phyloP scores from a whole-genome alignment of 2,329 filamentous ascomycete genomes.

The Epichloe hybrida region DNA sequence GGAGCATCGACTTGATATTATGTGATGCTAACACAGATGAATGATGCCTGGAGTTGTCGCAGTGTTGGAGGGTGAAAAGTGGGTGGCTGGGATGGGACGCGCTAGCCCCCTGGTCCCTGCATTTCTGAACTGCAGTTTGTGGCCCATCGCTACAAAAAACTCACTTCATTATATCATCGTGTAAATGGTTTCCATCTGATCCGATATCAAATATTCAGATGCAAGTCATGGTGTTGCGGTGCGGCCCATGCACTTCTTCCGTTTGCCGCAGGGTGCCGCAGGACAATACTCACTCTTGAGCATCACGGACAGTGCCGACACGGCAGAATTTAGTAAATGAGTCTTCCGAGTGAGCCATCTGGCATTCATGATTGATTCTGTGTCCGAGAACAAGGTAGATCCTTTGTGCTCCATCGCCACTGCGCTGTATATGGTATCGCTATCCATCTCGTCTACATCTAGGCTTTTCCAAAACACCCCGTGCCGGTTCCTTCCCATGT shows the following conservation, averaged over 20 bases:
- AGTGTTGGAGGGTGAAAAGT: neutral
- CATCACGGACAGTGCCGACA: too few relatives aligned
- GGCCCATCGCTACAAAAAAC: too few relatives aligned
- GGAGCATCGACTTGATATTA: neutral
- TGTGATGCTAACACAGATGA: neutral
- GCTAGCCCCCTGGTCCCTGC: neutral
- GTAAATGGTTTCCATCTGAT: too few relatives aligned
- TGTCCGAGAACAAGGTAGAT: too few relatives aligned
- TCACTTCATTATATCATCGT: too few relatives aligned
- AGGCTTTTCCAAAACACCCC: neutral
- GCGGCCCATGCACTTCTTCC: neutral
- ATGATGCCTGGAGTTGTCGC: neutral
- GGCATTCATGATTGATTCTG: too few relatives aligned
- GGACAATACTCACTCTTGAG: too few relatives aligned
- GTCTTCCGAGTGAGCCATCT: too few relatives aligned
- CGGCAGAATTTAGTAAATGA: too few relatives aligned
- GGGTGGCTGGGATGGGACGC: neutral
- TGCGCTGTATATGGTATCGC: constrained; percentile 1
- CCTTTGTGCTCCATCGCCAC: neutral
- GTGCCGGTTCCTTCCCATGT: neutral
- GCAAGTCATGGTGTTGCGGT: neutral
- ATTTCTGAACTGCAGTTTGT: too few relatives aligned
- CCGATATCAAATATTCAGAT: too few relatives aligned
- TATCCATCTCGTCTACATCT: neutral
- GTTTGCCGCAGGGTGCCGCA: too few relatives aligned